Evolutionary conservation across 306 rosid species (phyloP), one percentile per base, ranked within the genome.

Genomic region (Cicer bijugum): DNA sequence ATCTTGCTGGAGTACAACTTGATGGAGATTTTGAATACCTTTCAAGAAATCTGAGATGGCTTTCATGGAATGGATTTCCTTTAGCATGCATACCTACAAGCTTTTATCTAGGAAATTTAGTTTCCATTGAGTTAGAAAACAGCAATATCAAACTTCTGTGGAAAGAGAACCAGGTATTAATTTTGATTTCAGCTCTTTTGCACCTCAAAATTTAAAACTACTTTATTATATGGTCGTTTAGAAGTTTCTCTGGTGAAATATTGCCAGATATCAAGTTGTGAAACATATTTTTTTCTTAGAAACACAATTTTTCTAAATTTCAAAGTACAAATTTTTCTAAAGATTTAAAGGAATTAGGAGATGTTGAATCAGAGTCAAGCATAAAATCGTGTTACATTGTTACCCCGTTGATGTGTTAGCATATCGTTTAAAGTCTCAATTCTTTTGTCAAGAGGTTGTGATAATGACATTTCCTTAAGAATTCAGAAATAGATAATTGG

Each of bases 141-240:
- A 75, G 75, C 6, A 38, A 39, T 33, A 1, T 81, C 1, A 28
- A 7, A 38, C 7, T 8, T 62, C 0, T 64, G 6, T 81, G 84
- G 84, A 17, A 65, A 37, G 39, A 65, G 6, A 3, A 58, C 6
- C 69, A 55, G 77, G 81, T 81, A 81, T 42, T 2, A 38, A 44
- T 60, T 12, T 59, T 33, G 16, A 59, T 6, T 33, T 28, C 10
- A 23, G 63, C 5, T 28, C 4, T 58, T 9, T 23, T 56, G n/a
- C 60, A 19, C 2, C 15, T 47, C 53, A 4, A 11, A n/a, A 47
- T 4, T 47, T 47, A 5, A 11, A 12, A 3, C 7, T n/a, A 47
- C 6, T 47, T 47, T 47, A 40, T 12, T 6, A 47, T 47, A 4
- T 47, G 52, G 6, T 12, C 12, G 14, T 47, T 10, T 47, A 10